These are phyloP conservation scores for Colletotrichum viniferum DNA, from an alignment of 2,329 filamentous ascomycete species.

Conservation along the genomic window DNA sequence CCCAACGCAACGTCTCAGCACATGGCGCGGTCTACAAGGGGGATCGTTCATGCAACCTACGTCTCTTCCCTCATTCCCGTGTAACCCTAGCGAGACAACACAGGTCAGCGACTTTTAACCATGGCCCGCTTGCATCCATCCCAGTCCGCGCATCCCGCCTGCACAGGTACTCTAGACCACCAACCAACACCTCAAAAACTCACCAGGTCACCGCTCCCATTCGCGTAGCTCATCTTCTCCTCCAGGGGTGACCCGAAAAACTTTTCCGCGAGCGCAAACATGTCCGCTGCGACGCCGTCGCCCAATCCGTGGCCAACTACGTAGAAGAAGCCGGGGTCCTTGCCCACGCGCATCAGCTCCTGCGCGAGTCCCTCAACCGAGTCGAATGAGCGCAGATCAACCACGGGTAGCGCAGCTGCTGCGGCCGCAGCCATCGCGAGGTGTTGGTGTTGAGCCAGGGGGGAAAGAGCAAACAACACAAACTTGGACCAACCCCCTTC, in stretches of 20 bases:
- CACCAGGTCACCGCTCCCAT: conserved; percentile 22
- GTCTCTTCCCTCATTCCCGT: conserved; percentile 23
- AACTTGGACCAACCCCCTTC: neutral
- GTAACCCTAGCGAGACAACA: conserved; percentile 14
- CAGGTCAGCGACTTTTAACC: neutral
- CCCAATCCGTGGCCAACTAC: conserved; percentile 18
- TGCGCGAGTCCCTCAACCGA: conserved; percentile 4
- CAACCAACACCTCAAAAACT: neutral
- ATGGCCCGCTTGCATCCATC: neutral
- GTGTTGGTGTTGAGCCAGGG: neutral
- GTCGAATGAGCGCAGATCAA: conserved; percentile 7
- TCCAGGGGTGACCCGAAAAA: conserved; percentile 10
- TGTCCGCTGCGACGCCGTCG: conserved; percentile 13
- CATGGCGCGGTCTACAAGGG: neutral
- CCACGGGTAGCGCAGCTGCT: conserved; percentile 5
- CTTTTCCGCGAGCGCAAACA: conserved; percentile 11
- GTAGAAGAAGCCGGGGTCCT: conserved; percentile 22
- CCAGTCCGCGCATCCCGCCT: neutral
- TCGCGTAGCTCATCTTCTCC: neutral
- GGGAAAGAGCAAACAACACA: neutral
- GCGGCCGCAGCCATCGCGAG: neutral
- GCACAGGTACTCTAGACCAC: neutral
- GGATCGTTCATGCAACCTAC: neutral
- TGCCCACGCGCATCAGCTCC: conserved; percentile 22
- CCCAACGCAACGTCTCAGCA: neutral